phyloP scores from a whole-genome alignment of 2,329 filamentous ascomycete species.

The Basipetospora chlamydospora region DNA sequence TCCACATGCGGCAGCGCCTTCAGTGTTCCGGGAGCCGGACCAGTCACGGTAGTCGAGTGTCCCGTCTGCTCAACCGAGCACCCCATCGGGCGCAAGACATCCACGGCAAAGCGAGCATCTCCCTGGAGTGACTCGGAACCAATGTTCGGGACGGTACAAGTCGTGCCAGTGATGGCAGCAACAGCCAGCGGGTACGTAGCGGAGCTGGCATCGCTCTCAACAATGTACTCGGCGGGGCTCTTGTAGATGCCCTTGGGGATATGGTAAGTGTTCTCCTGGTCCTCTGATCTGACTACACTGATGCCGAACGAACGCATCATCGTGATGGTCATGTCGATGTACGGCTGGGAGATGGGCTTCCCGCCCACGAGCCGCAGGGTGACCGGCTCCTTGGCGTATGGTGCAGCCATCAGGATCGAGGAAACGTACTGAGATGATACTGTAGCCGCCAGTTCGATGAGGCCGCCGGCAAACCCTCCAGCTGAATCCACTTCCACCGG shows the following conservation, averaged over 20 bases:
- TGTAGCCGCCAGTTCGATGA: conserved; percentile 84
- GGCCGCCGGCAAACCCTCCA: conserved; percentile 69
- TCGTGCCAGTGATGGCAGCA: conserved; percentile 89
- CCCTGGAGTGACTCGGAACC: conserved; percentile 84
- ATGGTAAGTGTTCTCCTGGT: conserved; percentile 81
- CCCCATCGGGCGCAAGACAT: conserved; percentile 85
- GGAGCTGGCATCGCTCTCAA: conserved; percentile 96
- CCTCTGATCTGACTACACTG: conserved; percentile 57
- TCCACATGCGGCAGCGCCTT: conserved; percentile 70
- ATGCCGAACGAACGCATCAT: conserved; percentile 96
- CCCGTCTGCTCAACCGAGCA: conserved; percentile 76
- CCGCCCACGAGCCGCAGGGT: conserved; percentile 85
- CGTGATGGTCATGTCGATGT: conserved; percentile 96
- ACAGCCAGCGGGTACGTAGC: conserved; percentile 91
- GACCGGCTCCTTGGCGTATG: conserved; percentile 88
- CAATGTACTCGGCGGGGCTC: conserved; percentile 73
- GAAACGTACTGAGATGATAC: conserved; percentile 99
- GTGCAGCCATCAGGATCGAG: conserved; percentile 89
- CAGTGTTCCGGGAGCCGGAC: conserved; percentile 60
- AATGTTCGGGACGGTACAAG: conserved; percentile 92
- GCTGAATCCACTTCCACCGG: conserved; percentile 73
- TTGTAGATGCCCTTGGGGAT: conserved; percentile 74
- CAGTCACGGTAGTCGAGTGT: conserved; percentile 81
- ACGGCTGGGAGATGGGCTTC: conserved; percentile 90
- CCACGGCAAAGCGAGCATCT: conserved; percentile 84